Evolutionary conservation across 2,329 filamentous ascomycete genomes (phyloP), one percentile per base, ranked within the genome.

Genomic region (Beauveria medogensis): DNA sequence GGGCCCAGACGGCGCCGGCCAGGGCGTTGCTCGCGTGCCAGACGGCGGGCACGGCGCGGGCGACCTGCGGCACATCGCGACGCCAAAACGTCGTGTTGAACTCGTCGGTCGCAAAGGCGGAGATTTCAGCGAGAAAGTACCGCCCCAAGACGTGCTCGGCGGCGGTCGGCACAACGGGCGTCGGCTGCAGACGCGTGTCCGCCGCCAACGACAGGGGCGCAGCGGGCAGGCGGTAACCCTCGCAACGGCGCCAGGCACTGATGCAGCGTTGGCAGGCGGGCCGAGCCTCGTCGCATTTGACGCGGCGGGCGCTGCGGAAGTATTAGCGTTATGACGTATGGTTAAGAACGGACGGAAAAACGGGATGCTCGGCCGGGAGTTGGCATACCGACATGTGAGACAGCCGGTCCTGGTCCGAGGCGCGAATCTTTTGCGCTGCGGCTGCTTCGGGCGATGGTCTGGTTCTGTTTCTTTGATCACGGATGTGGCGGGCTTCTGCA

Each of bases 21-120:
- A 55, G 22, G 52, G 52, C 52, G 52, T 55, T 43, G 24, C 22
- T 55, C 22, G 52, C 52, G 40, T 55, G 52, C 52, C 52, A 55
- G 40, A 55, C 37, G 24, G 52, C 52, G 52, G 52, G 40, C 22
- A 43, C 52, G 10, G 5, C 37, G 37, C 52, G 52, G 24, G 18
- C 34, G 16, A 55, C 20, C 24, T 55, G 52, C 22, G 37, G 34
- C 20, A 44, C 52, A 4, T 55, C 37, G 52, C 20, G 40, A 24
- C 22, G 3, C 52, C 52, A 55, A 24, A 55, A 55, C 8, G 20
- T 26, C 22, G 20, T 20, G 40, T 28, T 44, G 52, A 55, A 55
- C 40, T 55, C 52, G 52, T 55, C 52, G 24, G 12, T 40, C 16
- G 52, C 40, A 18, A 43, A 16, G 7, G 52, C 40, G 40, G 40